Evolutionary conservation across 1,284 basidiomycete genomes (phyloP), one percentile per base, ranked within the genome.

Genomic region (Neonothopanus nambi): DNA sequence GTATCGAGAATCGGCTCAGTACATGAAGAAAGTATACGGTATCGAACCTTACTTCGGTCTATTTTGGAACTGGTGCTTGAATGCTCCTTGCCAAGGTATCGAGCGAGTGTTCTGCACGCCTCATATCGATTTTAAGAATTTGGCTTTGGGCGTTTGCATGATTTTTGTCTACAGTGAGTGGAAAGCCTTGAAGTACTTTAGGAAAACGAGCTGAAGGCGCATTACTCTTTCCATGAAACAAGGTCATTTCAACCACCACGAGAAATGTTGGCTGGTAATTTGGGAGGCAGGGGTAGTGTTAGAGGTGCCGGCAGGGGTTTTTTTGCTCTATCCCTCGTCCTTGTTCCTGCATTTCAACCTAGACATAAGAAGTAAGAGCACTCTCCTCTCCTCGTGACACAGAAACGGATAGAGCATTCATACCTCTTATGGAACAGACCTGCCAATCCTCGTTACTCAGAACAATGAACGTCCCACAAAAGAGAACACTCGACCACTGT

Each of bases 41-140:
- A 64, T 68, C 3, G 30, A 53, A 17, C 65, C 67, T 0, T 43
- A 55, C 1, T 67, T 70, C 52, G 66, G 65, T 0, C 45, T 63
- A 0, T 67, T 62, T 35, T 67, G 62, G 62, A 67, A 65, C 68
- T 11, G 65, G 64, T 8, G 57, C n/a, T n/a, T n/a, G n/a, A n/a
- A n/a, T n/a, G n/a, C n/a, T n/a, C n/a, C n/a, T n/a, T n/a, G n/a
- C n/a, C n/a, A n/a, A n/a, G n/a, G n/a, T n/a, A n/a, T n/a, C n/a
- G n/a, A n/a, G n/a, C n/a, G n/a, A n/a, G n/a, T n/a, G n/a, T n/a
- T n/a, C n/a, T n/a, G n/a, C n/a, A n/a, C n/a, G n/a, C n/a, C n/a
- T n/a, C n/a, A n/a, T n/a, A n/a, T n/a, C n/a, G n/a, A n/a, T n/a
- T n/a, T n/a, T n/a, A n/a, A n/a, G n/a, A n/a, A n/a, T n/a, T n/a